Evolutionary conservation across 768 basidiomycete genomes (phyloP), one percentile per base, ranked within the genome.

Genomic region (Hebeloma cylindrosporum): DNA sequence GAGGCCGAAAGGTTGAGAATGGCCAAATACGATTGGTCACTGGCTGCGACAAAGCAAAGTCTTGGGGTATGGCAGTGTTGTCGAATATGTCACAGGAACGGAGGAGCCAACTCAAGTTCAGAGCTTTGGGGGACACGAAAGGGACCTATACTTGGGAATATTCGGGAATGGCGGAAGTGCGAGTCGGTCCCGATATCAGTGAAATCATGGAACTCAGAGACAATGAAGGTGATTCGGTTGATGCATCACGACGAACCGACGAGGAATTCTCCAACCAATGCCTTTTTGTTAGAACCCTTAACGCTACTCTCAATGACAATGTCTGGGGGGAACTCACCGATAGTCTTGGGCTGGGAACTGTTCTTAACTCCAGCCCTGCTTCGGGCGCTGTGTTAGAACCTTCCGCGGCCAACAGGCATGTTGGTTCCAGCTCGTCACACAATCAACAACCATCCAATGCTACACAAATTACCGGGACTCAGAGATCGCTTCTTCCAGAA

Each of bases 21-120:
- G 61, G 60, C 3, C 53, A 60, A 16, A 22, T 64, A 5, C 59
- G 58, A 34, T 50, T 64, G 16, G 57, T 64, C 11, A 50, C 52
- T 8, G 61, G 62, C 2, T 48, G 45, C 28, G 59, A 59, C 30
- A 61, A 62, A 28, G 43, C 56, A 1, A 42, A 33, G 3, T 53
- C 56, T 4, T 64, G 60, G 59, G 59, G 52, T 9, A 54, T 57
- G n/a, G 59, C 59, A 5, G 40, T 53, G 10, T 13, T 46, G 9
- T 6, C 32, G 21, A 31, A 48, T 11, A 7, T 28, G 1, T 8
- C 36, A 8, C 28, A 23, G 11, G 11, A 31, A 13, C 16, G 17
- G 7, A 23, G 27, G 4, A 10, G 35, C 20, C 29, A 23, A 5
- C 41, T 52, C 21, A 39, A 40, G 22, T 45, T 36, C 17, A 21